phyloP scores from a whole-genome alignment of 192 early-diverging fungal species.

The Podila epicladia region DNA sequence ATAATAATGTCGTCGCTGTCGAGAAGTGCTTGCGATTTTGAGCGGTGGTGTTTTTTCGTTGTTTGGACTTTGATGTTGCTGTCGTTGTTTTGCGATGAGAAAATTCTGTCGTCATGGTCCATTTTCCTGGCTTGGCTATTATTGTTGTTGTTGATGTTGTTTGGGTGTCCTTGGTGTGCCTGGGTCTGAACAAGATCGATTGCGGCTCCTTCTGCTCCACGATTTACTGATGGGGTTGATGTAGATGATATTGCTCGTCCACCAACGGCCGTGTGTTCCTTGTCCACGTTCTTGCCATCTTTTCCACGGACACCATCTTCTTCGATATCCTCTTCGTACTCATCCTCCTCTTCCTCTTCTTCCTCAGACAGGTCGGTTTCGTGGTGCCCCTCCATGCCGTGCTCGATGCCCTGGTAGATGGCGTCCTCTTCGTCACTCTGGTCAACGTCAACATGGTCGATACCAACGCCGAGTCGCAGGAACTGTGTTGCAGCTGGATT shows the following conservation, averaged over 20 bases:
- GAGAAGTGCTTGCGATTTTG: neutral
- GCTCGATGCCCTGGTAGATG: slow-evolving; percentile 29
- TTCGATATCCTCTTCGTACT: slow-evolving; percentile 2
- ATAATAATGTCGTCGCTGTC: neutral
- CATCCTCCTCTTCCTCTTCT: slow-evolving; percentile 15
- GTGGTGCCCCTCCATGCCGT: slow-evolving; percentile 23
- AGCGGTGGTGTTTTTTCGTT: neutral
- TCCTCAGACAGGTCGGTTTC: neutral
- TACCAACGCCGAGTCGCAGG: slow-evolving; percentile 30
- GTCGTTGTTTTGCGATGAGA: neutral
- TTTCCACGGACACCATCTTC: neutral
- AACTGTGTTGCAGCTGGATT: slow-evolving; percentile 39
- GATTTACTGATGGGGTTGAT: neutral
- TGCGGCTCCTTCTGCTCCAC: neutral
- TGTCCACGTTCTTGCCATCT: neutral
- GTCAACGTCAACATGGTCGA: slow-evolving; percentile 36
- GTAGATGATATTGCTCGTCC: neutral
- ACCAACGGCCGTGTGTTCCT: neutral
- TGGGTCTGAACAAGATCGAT: neutral
- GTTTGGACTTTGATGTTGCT: neutral
- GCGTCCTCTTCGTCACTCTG: slow-evolving; percentile 32
- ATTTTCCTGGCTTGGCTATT: too few species aligned
- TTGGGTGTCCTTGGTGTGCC: too few species aligned
- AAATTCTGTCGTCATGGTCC: too few species aligned
- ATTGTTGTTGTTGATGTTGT: too few species aligned